These are phyloP conservation scores for Trichaptum fuscoviolaceum DNA, from an alignment of 768 basidiomycete species.

Conservation along the genomic window DNA sequence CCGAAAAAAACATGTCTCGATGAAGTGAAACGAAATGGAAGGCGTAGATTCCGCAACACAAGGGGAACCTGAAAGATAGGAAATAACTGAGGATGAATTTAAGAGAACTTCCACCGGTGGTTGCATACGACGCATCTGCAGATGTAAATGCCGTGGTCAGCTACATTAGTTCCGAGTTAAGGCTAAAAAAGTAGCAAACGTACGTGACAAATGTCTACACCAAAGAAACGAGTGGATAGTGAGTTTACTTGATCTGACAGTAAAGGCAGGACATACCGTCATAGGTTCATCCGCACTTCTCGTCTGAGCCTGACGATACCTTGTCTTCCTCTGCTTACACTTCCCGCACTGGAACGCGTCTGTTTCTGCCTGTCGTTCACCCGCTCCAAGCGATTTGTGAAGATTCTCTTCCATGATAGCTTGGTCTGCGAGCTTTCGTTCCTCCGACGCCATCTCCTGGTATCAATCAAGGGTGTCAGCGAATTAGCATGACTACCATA, in stretches of 20 bases:
- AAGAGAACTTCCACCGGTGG: conserved; percentile 61
- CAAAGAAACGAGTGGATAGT: conserved; percentile 11
- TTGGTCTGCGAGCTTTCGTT: conserved; percentile 77
- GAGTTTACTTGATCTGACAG: background rate
- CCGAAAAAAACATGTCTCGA: no score
- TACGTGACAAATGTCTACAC: conserved; percentile 87
- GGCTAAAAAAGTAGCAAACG: conserved; percentile 15
- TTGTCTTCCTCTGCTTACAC: conserved; percentile 92
- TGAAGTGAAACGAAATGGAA: no score
- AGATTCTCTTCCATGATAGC: conserved; percentile 83
- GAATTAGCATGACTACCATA: background rate
- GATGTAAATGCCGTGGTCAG: conserved; percentile 19
- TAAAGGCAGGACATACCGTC: conserved; percentile 57
- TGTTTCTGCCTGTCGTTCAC: conserved; percentile 88
- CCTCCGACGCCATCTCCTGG: conserved; percentile 95
- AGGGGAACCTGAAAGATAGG: no score
- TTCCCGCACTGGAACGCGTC: conserved; percentile 95
- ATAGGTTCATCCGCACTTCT: conserved; percentile 98
- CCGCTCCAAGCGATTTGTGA: conserved; percentile 86
- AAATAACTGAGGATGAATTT: conserved; percentile 15
- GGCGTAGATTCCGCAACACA: no score
- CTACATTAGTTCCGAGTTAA: conserved; percentile 4
- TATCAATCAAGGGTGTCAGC: background rate
- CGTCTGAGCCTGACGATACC: conserved; percentile 95
- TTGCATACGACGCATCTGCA: conserved; percentile 3